Percentiles rank a stretch among this genome's conserved stretches.
Conservation (phyloP, 306 rosid species). For the Glycyrrhiza uralensis region DNA sequence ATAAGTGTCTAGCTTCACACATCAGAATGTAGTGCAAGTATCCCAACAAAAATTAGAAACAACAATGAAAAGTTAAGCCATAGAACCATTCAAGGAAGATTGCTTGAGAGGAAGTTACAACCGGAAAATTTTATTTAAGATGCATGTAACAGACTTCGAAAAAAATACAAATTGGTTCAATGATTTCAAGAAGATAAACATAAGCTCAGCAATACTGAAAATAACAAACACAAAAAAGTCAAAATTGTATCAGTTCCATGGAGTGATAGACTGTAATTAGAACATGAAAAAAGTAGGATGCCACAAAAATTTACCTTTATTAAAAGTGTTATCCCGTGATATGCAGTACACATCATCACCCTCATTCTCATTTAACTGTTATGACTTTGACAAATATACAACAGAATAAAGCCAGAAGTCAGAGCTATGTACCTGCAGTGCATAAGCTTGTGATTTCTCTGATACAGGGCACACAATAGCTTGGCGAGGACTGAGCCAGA, state of each 20-base stretch:
- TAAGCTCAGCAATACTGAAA: background rate
- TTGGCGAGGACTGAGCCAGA: slow-evolving; percentile 99
- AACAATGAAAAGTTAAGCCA: slow-evolving; percentile 5
- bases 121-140: background rate
- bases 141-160: background rate
- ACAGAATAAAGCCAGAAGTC: background rate
- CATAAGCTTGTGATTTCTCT: slow-evolving; percentile 78
- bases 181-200: slow-evolving; percentile 9
- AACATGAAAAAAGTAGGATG: background rate
- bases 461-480: slow-evolving; percentile 93
- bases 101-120: background rate
- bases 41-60: slow-evolving; percentile 1
- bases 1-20: background rate
- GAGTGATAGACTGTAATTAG: background rate
- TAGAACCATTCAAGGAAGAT: background rate
- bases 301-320: background rate
- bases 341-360: slow-evolving; percentile 41
- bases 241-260: background rate
- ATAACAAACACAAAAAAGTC: background rate
- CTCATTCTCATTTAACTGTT: slow-evolving; percentile 48
- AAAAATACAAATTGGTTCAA: background rate
- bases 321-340: background rate
- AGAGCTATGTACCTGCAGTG: slow-evolving; percentile 48
- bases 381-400: background rate
- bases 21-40: background rate